These are phyloP conservation scores for Chalaropsis thielavioides DNA, from an alignment of 2,329 filamentous ascomycete genomes.

Conservation along the genomic window DNA sequence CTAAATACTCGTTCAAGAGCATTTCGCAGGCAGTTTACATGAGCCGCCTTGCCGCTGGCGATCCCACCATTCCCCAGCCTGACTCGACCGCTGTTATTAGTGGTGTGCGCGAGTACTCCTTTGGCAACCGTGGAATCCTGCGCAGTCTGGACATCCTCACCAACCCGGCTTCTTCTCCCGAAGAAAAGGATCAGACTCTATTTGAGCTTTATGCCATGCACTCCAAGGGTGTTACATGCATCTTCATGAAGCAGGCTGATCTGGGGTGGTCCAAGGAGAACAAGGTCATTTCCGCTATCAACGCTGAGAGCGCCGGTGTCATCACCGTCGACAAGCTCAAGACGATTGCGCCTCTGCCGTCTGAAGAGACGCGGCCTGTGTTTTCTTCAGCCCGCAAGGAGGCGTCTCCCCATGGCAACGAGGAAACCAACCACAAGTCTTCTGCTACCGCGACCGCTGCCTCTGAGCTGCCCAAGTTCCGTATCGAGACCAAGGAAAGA, in stretches of 20 bases:
- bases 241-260: slow-evolving; percentile 75
- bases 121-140: slow-evolving; percentile 70
- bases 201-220: slow-evolving; percentile 98
- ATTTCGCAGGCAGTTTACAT: slow-evolving; percentile 84
- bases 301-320: slow-evolving; percentile 59
- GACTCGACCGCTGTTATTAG: slow-evolving; percentile 96
- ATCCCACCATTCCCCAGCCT: slow-evolving; percentile 61
- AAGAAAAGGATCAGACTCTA: slow-evolving; percentile 52
- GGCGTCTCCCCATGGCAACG: slow-evolving; percentile 20
- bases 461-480: slow-evolving; percentile 26
- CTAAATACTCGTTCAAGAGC: slow-evolving; percentile 71
- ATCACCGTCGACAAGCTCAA: slow-evolving; percentile 62
- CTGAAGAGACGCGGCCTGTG: slow-evolving; percentile 29
- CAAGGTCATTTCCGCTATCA: slow-evolving; percentile 65
- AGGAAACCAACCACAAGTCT: slow-evolving; percentile 3
- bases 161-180: slow-evolving; percentile 48
- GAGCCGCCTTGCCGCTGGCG: slow-evolving; percentile 57
- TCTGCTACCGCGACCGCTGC: slow-evolving; percentile 15
- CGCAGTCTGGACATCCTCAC: slow-evolving; percentile 82
- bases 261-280: slow-evolving; percentile 85
- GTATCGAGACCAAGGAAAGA: slow-evolving; percentile 24
- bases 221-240: slow-evolving; percentile 85
- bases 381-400: slow-evolving; percentile 28
- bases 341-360: slow-evolving; percentile 32
- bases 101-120: slow-evolving; percentile 88